Evolutionary conservation across 1,284 basidiomycete species (phyloP), one percentile per base, ranked within the genome.

Genomic region (Pholiota adiposa): DNA sequence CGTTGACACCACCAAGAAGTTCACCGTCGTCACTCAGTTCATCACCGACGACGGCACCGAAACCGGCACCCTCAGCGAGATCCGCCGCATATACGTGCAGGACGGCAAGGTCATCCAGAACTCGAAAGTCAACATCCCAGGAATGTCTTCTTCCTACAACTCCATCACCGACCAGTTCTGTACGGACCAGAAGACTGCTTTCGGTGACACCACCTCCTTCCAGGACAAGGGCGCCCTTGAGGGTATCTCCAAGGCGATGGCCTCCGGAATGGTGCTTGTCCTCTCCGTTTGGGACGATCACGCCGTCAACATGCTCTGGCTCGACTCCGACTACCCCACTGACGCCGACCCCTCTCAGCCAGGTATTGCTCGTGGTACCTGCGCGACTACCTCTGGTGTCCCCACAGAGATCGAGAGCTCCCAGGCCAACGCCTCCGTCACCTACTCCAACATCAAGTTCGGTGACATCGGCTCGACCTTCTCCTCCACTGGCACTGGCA

Each of bases 11-110:
- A 75, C 62, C 67, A 72, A 72, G 66, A 75, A 75, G 67, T 72
- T 85, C 73, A 84, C 83, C 52, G 79, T 84, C 65, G 81, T 84
- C 60, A 85, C 83, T 54, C 83, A 84, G 68, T 84, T 84, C 80
- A 62, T 81, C 60, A 83, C 81, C 65, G 66, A 67, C 71, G 73
- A 77, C 71, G 77, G 77, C 71, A 76, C 77, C 40, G 69, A 77
- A 58, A 69, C 74, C 29, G 81, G 82, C 49, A 70, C 71, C 25
- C 79, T 83, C 67, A 70, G 70, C 54, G 81, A 80, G 71, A 83
- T 83, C 72, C 80, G 79, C 59, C 81, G 81, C 60, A 54, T 83
- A 50, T 84, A 83, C 70, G 78, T 83, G 54, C 81, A 83, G 74
- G 76, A 81, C 69, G 81, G 81, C 51, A 59, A 67, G 29, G 77